Evolutionary conservation across 805 yeast species (phyloP), one percentile per base, ranked within the genome.

Genomic region (Kodamaea kakaduensis): DNA sequence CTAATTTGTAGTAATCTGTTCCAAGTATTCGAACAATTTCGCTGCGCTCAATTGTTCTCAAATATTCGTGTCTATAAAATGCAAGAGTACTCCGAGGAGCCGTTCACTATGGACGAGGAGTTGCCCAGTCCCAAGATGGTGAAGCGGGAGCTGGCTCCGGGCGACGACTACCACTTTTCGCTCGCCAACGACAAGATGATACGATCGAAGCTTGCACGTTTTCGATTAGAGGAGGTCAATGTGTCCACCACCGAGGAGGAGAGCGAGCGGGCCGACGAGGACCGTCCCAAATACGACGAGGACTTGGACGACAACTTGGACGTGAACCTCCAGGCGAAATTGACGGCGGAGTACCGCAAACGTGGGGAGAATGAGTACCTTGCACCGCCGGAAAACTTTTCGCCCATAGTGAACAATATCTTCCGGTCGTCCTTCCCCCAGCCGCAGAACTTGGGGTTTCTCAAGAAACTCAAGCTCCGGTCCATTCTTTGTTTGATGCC

Each of bases 401-500:
- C 95, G 5, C 78, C 83, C 31, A 96, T 93, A 2, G 77, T 82
- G 36, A 56, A 61, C 35, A 69, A 73, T 31, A 83, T 93, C 3
- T 93, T 87, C 58, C 69, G 98, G 37, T 78, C 90, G 25, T 84
- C 96, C 29, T 90, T 90, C 58, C 98, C 98, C 2, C 74, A 90
- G 33, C 71, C 80, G 2, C 93, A 82, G 52, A 88, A 88, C 57
- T 87, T 90, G 50, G 58, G 68, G 15, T 90, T 84, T 52, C 59
- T 93, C 27, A 58, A 69, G 44, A 70, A 67, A 31, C 64, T 89
- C 35, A 67, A 70, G 30, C 66, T 93, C 35, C 85, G 81, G 51
- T 77, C 90, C 8, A 75, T 93, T 3, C 61, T 93, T 41, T 86
- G 95, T 41, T 68, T 90, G 32, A 84, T 90, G 9, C 95, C 97